Conservation (phyloP, 1,284 basidiomycete species). For the Pyrrhoderma noxium region DNA sequence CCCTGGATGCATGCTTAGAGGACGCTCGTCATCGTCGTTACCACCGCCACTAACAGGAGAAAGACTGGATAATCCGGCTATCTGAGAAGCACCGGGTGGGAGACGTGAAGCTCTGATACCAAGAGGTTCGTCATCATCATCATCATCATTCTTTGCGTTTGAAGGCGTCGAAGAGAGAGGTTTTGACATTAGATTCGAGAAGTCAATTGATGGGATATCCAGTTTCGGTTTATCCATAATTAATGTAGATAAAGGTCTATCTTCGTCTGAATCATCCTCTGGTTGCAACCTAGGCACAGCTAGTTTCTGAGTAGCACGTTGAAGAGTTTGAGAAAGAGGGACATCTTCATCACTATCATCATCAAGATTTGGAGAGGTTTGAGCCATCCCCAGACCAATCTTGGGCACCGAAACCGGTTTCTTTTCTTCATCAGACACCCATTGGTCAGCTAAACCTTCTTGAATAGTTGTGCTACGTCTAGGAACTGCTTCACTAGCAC, state of each 20-base stretch:
- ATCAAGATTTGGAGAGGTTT: slow-evolving; percentile 27
- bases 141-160: slow-evolving; percentile 36
- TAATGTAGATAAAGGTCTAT: slow-evolving; percentile 53
- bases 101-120: slow-evolving; percentile 51
- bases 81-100: slow-evolving; percentile 19
- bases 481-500: slow-evolving; percentile 33
- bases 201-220: slow-evolving; percentile 36
- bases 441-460: slow-evolving; percentile 33
- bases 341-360: slow-evolving; percentile 69
- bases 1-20: slow-evolving; percentile 67
- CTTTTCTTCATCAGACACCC: slow-evolving; percentile 60
- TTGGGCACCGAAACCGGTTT: slow-evolving; percentile 31
- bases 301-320: slow-evolving; percentile 34
- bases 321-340: slow-evolving; percentile 59
- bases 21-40: slow-evolving; percentile 39
- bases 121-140: slow-evolving; percentile 65
- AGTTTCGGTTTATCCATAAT: slow-evolving; percentile 48
- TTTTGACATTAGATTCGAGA: slow-evolving; percentile 39
- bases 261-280: slow-evolving; percentile 59
- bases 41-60: slow-evolving; percentile 15
- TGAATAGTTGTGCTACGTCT: slow-evolving; percentile 20
- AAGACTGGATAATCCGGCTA: slow-evolving; percentile 25
- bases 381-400: slow-evolving; percentile 42
- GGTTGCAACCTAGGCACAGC: slow-evolving; percentile 10
- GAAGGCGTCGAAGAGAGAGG: slow-evolving; percentile 19